Evolutionary conservation across 306 rosid genomes (phyloP), one percentile per base, ranked within the genome.

Genomic region (Citrullus amarus): DNA sequence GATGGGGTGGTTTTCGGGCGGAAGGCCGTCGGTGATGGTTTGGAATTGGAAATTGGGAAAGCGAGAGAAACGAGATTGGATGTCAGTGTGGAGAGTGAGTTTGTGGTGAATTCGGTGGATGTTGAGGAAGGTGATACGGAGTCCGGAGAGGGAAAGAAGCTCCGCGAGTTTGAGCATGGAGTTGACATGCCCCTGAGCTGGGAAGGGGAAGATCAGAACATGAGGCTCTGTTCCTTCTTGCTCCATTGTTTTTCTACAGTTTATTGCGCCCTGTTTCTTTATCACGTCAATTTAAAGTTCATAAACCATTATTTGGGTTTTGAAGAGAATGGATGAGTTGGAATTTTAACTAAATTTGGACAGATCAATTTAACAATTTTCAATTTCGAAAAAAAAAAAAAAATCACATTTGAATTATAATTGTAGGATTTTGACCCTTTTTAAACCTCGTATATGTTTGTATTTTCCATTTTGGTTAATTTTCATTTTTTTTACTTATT

Each of bases 141-240:
- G 11, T 48, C 69, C 25, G 4, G 63, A 25, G 6, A 84, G 75
- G 13, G 65, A 66, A 1, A 90, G 85, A 73, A 90, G 86, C 83
- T 90, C 83, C 0, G 89, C 91, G 1, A 90, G 81, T 30, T 81
- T 85, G 8, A 88, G 88, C 90, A 85, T 90, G 75, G 88, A 68
- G 22, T 71, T 79, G 4, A 90, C 85, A 66, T 86, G 88, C 46
- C 88, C 91, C 15, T 84, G 86, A 0, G 74, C 46, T 13, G 85
- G 84, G 2, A 75, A 9, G 0, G 89, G 85, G 51, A 86, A 77
- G 20, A 86, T 57, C 2, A 83, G 76, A 25, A 86, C 82, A 6
- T 79, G 80, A 18, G 78, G 74, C 20, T 15, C 71, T 3, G 6
- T 8, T 15, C 1, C 12, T 63, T 16, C 14, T 2, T 63, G 0